Evolutionary conservation across 495 filamentous ascomycete genomes (phyloP).

Genomic region (Talaromyces proteolyticus): DNA sequence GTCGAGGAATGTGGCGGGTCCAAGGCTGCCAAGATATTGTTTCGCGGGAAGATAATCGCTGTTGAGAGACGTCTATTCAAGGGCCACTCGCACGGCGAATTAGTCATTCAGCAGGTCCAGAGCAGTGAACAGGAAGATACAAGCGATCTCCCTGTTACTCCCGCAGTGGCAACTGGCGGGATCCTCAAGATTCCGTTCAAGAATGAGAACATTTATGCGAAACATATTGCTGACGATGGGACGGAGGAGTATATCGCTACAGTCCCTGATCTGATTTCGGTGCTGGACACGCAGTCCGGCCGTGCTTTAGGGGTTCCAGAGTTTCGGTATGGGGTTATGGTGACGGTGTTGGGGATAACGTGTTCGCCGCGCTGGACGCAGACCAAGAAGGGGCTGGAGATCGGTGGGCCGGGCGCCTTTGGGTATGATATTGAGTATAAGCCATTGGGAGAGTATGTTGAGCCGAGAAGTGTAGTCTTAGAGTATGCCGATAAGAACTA

Average conservation of each 20-base stretch:
- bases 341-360: constrained; percentile 50
- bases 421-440: constrained; percentile 16
- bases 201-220: constrained; percentile 58
- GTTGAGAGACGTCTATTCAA: constrained; percentile 47
- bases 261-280: constrained; percentile 55
- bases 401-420: constrained; percentile 16
- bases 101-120: constrained; percentile 38
- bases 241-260: constrained; percentile 44
- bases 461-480: constrained; percentile 16
- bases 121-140: constrained; percentile 12
- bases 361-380: constrained; percentile 43
- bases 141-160: constrained; percentile 5
- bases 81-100: constrained; percentile 45
- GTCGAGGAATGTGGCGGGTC: constrained; percentile 49
- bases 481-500: constrained; percentile 8
- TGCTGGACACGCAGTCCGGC: constrained; percentile 55
- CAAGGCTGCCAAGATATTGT: constrained; percentile 46
- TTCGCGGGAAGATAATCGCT: constrained; percentile 53
- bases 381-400: constrained; percentile 10
- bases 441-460: constrained; percentile 14
- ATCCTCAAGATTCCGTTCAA: constrained; percentile 55
- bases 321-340: constrained; percentile 53
- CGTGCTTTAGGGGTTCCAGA: constrained; percentile 56
- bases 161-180: constrained; percentile 14
- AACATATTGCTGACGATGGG: constrained; percentile 24